Percentiles rank a stretch among this genome's conserved stretches.
Conservation (phyloP, 2,329 filamentous ascomycete genomes). For the Talaromyces sp. region DNA sequence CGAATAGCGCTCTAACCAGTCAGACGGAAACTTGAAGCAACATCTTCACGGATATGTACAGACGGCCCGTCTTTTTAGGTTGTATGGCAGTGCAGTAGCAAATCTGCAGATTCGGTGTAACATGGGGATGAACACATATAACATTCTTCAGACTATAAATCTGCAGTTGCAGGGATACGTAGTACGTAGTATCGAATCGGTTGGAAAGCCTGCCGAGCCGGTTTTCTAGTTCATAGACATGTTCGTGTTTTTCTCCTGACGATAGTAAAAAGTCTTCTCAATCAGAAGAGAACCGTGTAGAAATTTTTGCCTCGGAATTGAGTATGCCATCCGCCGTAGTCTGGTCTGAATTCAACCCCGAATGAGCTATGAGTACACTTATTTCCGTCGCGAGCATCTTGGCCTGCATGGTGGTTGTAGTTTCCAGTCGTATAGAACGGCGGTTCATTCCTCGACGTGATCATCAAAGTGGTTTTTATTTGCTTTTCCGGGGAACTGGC, state of each 20-base stretch:
- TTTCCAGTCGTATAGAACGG: neutral
- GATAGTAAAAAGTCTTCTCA: no score
- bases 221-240: neutral
- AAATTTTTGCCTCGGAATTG: constrained; percentile 3
- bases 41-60: neutral
- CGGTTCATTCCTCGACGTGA: neutral
- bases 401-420: neutral
- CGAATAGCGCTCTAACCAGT: neutral
- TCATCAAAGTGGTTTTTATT: neutral
- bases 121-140: neutral
- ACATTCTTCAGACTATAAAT: neutral
- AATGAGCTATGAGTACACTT: neutral
- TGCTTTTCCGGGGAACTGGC: constrained; percentile 4
- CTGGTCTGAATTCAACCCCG: neutral
- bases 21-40: neutral
- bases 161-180: neutral
- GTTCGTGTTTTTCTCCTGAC: no score
- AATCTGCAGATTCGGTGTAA: neutral
- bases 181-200: neutral
- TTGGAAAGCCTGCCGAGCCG: neutral
- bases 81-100: neutral
- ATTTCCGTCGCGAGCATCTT: neutral
- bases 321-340: neutral
- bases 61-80: neutral
- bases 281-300: neutral